Evolutionary conservation across 2,329 filamentous ascomycete genomes (phyloP), one percentile per base, ranked within the genome.

Genomic region (Canariomyces notabilis): DNA sequence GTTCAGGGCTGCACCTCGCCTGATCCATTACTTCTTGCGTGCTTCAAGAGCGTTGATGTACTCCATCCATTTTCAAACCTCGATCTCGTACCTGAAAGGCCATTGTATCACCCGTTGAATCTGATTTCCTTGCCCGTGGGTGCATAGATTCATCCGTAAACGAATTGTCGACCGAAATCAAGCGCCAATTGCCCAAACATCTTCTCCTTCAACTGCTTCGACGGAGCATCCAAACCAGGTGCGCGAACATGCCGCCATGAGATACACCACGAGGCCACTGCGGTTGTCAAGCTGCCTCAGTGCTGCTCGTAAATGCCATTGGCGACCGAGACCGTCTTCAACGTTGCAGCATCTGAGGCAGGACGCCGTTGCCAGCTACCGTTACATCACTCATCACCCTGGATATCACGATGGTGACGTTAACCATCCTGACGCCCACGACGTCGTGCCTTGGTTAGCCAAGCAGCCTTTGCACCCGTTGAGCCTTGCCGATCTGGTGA

Each of bases 401-500:
- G 14, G 68, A 68, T 35, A 69, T 68, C 44, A 68, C 68, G 37
- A 49, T n/a, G 36, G 34, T 1, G 41, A 41, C 23, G 37, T 32
- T 22, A 42, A 19, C 64, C 70, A 46, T n/a, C 70, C 70, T 37
- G 76, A 80, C 15, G 76, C 78, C 32, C 85, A 91, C 62, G 81
- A 85, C 53, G 86, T 93, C 62, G 87, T 97, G 54, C 79, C 83
- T 37, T 79, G 79, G 34, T 78, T 97, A 37, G 88, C 90, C 23
- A 81, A 82, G 47, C 82, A 85, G 61, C 82, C 84, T 29, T 78
- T 95, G 42, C 87, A 94, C 61, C 80, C 85, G 9, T 72, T 97
- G 60, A 93, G 88, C 20, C 78, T 98, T 26, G 83, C 85, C 48
- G 93, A 97, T 62, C 75, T 98, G 5, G 86, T 96, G 58, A 91